phyloP scores from a whole-genome alignment of 2,329 filamentous ascomycete species.

The Penicillium sclerotigenum region DNA sequence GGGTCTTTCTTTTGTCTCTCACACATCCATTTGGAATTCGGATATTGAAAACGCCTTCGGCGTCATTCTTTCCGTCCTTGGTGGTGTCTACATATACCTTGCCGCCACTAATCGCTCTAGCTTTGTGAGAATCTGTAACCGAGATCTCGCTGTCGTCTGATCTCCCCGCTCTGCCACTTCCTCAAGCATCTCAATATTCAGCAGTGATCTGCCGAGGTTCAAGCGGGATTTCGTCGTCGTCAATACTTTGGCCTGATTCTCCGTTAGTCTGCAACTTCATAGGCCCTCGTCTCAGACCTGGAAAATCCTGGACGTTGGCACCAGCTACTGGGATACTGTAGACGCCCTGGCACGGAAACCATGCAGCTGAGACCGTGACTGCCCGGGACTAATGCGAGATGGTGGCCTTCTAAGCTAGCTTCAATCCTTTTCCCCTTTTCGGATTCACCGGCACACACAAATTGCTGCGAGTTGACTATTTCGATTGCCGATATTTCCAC shows the following conservation, averaged over 20 bases:
- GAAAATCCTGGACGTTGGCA: constrained; percentile 18
- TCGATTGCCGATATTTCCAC: constrained; percentile 7
- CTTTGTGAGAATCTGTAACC: neutral
- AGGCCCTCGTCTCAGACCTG: constrained; percentile 5
- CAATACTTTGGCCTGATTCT: constrained; percentile 10
- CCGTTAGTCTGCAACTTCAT: constrained; percentile 13
- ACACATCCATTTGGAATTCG: neutral
- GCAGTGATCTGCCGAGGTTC: neutral
- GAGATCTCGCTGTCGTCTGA: constrained; percentile 2
- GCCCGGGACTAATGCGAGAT: constrained; percentile 28
- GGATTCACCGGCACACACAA: constrained; percentile 17
- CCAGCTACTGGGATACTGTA: constrained; percentile 28
- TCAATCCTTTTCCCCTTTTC: constrained; percentile 10
- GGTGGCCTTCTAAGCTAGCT: constrained; percentile 24
- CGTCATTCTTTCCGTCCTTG: neutral
- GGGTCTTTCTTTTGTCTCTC: neutral
- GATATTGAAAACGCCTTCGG: neutral
- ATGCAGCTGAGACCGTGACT: constrained; percentile 24
- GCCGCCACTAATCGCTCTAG: neutral
- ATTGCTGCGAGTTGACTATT: constrained; percentile 18
- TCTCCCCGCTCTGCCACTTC: neutral
- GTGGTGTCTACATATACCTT: neutral
- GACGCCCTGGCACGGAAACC: constrained; percentile 28
- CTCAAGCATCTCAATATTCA: neutral
- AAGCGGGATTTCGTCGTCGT: neutral